Base-by-base conservation (phyloP, 306 rosid genomes). In the Senna tora region DNA sequence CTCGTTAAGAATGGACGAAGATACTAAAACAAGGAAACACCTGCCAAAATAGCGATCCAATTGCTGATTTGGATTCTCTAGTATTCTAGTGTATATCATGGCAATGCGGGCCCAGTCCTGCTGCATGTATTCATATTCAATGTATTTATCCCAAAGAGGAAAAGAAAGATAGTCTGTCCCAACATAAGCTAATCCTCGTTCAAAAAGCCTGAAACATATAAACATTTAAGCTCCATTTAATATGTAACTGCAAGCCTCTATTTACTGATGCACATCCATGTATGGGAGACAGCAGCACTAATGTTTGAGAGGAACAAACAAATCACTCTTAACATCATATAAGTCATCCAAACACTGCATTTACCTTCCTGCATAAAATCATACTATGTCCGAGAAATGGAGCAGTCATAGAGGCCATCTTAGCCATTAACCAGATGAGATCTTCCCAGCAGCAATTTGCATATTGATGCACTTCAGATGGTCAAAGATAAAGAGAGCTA, bases 401-500 rank as follows among this genome's bases (percentile, higher is more conserved):
- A 84, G 96, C 91, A 90, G 91, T 79, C 92, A 87, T 78, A 90
- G 92, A 90, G 98, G 96, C 87, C 96, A 90, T 90, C 90, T 88
- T 85, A 88, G 89, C 91, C 92, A 80, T 87, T 90, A 90, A 92
- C 91, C 86, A 88, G 88, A 85, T 67, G 98, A 88, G 89, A 93
- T 88, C 93, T 87, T 90, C 97, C 77, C 92, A 80, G 97, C 97
- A 87, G 98, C 98, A 88, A 87, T 84, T 90, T 84, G 97, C 90
- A 90, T 81, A 88, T 84, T 87, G 96, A 90, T 88, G 91, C 92
- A 84, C 88, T 89, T 84, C 92, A 83, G 65, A 77, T 85, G 86
- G 82, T 87, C 93, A 87, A 85, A 74, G 88, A 80, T 87, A 84
- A 84, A 87, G 74, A 82, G 84, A 77, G 91, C 88, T 84, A 86